Evolutionary conservation across 73 alveolate species (phyloP), one percentile per base, ranked within the genome.

Genomic region (Paramecium primaurelia): DNA sequence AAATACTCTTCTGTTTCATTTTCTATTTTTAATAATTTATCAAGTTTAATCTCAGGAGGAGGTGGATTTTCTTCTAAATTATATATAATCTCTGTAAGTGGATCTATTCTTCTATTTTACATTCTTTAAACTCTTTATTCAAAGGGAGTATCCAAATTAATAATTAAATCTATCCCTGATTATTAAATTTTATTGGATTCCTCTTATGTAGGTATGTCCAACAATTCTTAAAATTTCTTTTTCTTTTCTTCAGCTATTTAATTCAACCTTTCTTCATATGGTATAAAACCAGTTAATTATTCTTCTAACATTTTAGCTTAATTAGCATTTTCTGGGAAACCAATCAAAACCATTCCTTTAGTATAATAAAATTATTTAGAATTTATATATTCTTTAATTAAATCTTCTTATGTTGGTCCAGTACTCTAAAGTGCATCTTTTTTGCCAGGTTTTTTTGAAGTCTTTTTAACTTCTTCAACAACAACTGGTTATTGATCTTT

Each of bases 1-100:
- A 3, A 10, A 25, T 80, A 80, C 91, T 80, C 91, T 80, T 80
- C 91, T n/a, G 44, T 80, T 42, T 80, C 91, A 26, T 9, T 25
- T 7, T 80, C 91, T 12, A 80, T 9, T 26, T 80, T 80, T 42
- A 80, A 44, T 6, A 80, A 37, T 47, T 80, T 80, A 80, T 80
- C 91, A 6, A 26, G 18, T 49, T 80, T 80, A 14, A 80, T 36
- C 18, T 80, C 73, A 11, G 91, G 77, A 45, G 91, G 91, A 18
- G 91, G 91, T 20, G 91, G 91, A 25, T 44, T 80, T 28, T 80
- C 91, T 25, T 80, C 91, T 26, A 80, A 80, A 49, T 80, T 80
- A 18, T 80, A 80, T 3, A 80, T 47, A 2, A 22, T 25, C 9
- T 80, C 91, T 44, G 73, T 73, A 2, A 64, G 45, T 22, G 91